A percentile compares a stretch with the other conserved stretches of the same genome.
Evolutionary conservation across 2,329 filamentous ascomycete species (phyloP).

Genomic region (Stromatinia cepivora): DNA sequence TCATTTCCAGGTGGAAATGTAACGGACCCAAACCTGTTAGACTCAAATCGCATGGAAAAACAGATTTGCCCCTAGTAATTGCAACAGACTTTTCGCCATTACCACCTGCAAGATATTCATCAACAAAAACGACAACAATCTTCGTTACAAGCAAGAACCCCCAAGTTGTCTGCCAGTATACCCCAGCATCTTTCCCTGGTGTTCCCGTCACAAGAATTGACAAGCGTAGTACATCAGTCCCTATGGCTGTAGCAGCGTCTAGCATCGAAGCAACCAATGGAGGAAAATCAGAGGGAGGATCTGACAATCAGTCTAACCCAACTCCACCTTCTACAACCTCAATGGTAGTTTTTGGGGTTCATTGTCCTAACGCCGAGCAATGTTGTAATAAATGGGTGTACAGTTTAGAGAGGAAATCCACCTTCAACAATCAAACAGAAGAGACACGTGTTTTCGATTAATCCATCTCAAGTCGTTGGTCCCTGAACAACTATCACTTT

Average conservation of each 20-base stretch:
- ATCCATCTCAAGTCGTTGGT: slow-evolving; percentile 35
- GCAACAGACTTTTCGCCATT: neutral
- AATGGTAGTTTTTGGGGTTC: slow-evolving; percentile 28
- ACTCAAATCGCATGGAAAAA: neutral
- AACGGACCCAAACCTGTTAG: neutral
- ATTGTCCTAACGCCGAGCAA: slow-evolving; percentile 31
- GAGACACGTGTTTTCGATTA: slow-evolving; percentile 35
- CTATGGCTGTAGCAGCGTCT: neutral
- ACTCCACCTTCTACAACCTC: neutral
- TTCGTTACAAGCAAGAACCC: slow-evolving; percentile 19
- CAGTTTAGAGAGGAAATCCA: slow-evolving; percentile 23
- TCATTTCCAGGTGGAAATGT: neutral
- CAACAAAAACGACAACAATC: slow-evolving; percentile 3
- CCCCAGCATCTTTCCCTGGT: neutral
- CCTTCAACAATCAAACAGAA: slow-evolving; percentile 30
- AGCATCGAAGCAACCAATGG: neutral
- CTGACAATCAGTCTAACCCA: neutral
- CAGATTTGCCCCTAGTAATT: no score
- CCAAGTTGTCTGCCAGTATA: neutral
- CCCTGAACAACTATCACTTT: slow-evolving; percentile 31
- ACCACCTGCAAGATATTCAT: neutral
- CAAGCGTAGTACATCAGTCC: neutral
- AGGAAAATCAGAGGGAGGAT: neutral
- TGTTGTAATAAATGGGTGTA: slow-evolving; percentile 34
- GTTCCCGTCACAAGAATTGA: neutral